Percentiles rank a stretch among this genome's conserved stretches.
Evolutionary conservation across 768 basidiomycete species (phyloP).

Genomic region (Tulasnella calospora): DNA sequence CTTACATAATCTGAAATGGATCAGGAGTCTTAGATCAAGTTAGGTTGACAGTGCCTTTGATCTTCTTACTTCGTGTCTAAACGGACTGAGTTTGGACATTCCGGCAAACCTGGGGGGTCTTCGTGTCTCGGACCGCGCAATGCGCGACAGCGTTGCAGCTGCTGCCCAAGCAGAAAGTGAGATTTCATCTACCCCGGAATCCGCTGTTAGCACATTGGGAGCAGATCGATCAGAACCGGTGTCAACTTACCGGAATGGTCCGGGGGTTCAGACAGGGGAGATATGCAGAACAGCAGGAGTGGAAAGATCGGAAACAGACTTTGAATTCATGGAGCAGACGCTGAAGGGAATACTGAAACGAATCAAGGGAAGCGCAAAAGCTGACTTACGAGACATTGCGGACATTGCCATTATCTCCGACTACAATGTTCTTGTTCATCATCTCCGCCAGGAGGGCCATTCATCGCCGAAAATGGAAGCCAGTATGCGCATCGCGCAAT

Average conservation of each 20-base stretch:
- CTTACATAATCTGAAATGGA: background rate
- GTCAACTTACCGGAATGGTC: background rate
- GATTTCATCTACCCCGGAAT: too few relatives aligned
- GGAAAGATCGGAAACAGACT: background rate
- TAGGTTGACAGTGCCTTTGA: background rate
- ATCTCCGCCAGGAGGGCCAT: background rate
- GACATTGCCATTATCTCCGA: background rate
- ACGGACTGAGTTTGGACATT: background rate
- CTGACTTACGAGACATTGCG: background rate
- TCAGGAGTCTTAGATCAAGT: background rate
- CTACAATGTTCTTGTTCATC: background rate
- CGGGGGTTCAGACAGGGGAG: too few relatives aligned
- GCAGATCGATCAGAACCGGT: too few relatives aligned
- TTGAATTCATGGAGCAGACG: background rate
- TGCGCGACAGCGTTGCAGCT: background rate
- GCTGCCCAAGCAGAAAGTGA: background rate
- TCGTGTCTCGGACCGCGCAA: background rate
- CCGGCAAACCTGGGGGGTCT: background rate
- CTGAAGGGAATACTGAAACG: background rate
- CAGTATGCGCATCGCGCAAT: background rate
- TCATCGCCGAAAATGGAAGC: background rate
- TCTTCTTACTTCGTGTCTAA: background rate
- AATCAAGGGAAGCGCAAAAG: background rate
- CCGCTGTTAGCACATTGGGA: too few relatives aligned
- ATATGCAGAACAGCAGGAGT: too few relatives aligned